Evolutionary conservation across 208 protist species (phyloP).

Genomic region (Naegleria gruberi): DNA sequence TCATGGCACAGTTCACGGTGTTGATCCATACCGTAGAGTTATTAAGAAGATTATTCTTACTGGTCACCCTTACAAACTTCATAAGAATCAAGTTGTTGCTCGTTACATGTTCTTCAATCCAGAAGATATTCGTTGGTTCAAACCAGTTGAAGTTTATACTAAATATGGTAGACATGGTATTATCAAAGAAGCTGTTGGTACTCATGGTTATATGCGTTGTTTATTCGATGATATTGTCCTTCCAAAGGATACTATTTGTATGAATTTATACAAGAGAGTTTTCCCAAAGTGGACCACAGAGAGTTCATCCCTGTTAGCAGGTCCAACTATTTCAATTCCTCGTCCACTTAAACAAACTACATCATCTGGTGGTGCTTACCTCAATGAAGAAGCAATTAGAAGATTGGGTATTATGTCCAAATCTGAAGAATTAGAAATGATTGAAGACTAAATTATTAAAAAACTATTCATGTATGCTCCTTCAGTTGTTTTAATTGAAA

Average conservation of each 20-base stretch:
- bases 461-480: too few species aligned
- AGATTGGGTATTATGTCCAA: background rate
- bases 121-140: conserved; percentile 92
- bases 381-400: background rate
- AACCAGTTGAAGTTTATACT: conserved; percentile 90
- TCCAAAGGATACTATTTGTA: conserved; percentile 90
- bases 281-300: conserved; percentile 68
- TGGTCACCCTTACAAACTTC: conserved; percentile 56
- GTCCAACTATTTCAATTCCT: background rate
- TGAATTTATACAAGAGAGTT: conserved; percentile 93
- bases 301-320: conserved; percentile 30
- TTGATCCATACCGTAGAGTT: conserved; percentile 62
- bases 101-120: conserved; percentile 88
- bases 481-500: too few species aligned
- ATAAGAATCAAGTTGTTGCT: conserved; percentile 68
- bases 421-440: background rate
- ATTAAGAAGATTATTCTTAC: conserved; percentile 66
- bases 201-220: conserved; percentile 91
- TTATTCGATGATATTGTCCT: conserved; percentile 81
- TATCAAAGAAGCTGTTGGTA: conserved; percentile 88
- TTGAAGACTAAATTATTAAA: background rate
- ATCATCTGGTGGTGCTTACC: background rate
- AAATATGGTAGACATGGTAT: conserved; percentile 82
- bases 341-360: background rate
- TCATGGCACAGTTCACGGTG: conserved; percentile 37